phyloP scores from a whole-genome alignment of 2,329 filamentous ascomycete species.

The Xylariaceae sp. region DNA sequence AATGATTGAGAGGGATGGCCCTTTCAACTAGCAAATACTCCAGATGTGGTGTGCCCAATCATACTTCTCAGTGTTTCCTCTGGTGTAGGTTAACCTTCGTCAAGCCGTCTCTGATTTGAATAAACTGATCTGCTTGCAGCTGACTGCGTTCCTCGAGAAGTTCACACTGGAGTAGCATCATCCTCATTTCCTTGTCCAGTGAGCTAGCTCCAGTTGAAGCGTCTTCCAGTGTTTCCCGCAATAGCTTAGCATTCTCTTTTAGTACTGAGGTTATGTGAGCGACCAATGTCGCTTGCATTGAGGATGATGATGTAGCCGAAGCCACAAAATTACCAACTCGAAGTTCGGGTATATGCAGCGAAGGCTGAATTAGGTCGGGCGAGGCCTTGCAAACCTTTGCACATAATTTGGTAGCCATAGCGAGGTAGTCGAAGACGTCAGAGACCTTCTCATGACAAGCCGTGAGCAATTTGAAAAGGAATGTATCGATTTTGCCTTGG shows the following conservation, averaged over 20 bases:
- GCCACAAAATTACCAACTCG: slow-evolving; percentile 46
- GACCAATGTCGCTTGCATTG: slow-evolving; percentile 37
- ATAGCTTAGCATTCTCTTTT: slow-evolving; percentile 22
- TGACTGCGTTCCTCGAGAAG: slow-evolving; percentile 33
- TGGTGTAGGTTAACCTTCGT: slow-evolving; percentile 23
- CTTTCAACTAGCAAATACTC: no score
- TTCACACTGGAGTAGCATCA: slow-evolving; percentile 37
- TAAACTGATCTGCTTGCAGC: slow-evolving; percentile 28
- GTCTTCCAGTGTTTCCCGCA: slow-evolving; percentile 24
- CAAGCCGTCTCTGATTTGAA: slow-evolving; percentile 29
- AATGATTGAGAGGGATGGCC: no score
- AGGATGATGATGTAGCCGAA: slow-evolving; percentile 31
- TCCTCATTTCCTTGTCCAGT: slow-evolving; percentile 14
- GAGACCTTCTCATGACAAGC: slow-evolving; percentile 48
- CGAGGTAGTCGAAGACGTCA: slow-evolving; percentile 47
- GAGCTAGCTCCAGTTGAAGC: not conserved
- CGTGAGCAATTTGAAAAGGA: slow-evolving; percentile 47
- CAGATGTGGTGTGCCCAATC: no score
- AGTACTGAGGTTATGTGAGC: slow-evolving; percentile 34
- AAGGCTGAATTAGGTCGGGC: slow-evolving; percentile 36
- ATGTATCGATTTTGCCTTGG: slow-evolving; percentile 40
- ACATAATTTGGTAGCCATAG: slow-evolving; percentile 44
- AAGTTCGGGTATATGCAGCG: slow-evolving; percentile 49
- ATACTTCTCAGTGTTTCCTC: no score
- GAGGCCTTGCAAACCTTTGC: slow-evolving; percentile 38